Evolutionary conservation across 225 moss, liverwort and hornwort species (phyloP), one percentile per base, ranked within the genome.

Genomic region (Bryoerythrophyllum caledonicum): DNA sequence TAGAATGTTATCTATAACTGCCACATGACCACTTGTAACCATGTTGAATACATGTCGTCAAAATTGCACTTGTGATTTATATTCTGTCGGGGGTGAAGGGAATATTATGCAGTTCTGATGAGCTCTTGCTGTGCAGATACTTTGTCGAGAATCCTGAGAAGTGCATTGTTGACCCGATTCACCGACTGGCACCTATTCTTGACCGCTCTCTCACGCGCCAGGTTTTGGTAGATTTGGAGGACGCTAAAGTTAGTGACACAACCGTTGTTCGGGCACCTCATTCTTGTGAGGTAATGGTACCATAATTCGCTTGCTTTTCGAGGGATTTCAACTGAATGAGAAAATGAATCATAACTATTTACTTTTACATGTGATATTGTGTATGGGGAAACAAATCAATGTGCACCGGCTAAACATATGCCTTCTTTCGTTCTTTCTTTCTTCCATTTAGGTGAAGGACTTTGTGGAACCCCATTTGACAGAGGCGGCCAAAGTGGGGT

Each of bases 181-280:
- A 74, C 37, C 85, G 89, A 65, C 82, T 92, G 61, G 76, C 88
- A 74, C 96, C 96, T 55, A 88, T 92, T 52, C 71, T 96, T 34
- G 96, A 96, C 65, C 92, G 92, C 44, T 85, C 81, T 76, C 89
- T 90, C 57, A 96, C 94, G 15, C 89, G 94, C 58, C 80, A 80
- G 11, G 80, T 92, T 54, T 68, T 96, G 80, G 78, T 74, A 46
- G 87, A 86, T 67, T 72, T 94, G 75, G 85, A 76, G 44, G 65
- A 43, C 60, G 74, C 80, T 2, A 83, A 81, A 82, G 83, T 89
- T 20, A 74, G 79, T 67, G 78, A 81, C 57, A 76, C 75, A 15
- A 79, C 71, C 62, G 78, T 91, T 70, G 84, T 96, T 46, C 89
- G 94, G 73, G 73, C 92, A 40, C 94, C 94, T 77, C 85, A 86